Evolutionary conservation across 306 rosid species (phyloP).

Genomic region (Prunus armeniaca): DNA sequence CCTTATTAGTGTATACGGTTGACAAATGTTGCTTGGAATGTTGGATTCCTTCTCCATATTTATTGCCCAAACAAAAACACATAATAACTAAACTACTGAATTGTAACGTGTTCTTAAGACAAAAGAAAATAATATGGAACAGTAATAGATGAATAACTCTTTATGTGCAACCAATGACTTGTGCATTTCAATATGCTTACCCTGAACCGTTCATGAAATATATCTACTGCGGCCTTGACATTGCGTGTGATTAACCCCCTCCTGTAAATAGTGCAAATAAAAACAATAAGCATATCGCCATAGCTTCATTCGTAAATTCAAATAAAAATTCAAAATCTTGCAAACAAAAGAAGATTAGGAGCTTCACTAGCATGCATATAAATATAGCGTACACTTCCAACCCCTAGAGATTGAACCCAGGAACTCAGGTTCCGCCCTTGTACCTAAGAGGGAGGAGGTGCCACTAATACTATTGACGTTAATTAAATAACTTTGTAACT

Average conservation of each 20-base stretch:
- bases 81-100: not conserved
- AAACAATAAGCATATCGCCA: not conserved
- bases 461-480: not conserved
- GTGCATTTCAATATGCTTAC: constrained; percentile 41
- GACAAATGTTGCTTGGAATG: not conserved
- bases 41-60: not conserved
- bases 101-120: not conserved
- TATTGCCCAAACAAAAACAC: not conserved
- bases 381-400: no score
- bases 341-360: not conserved
- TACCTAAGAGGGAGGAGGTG: not conserved
- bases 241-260: constrained; percentile 93
- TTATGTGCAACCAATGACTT: constrained; percentile 2
- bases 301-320: not conserved
- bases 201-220: constrained; percentile 79
- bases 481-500: not conserved
- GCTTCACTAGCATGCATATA: not conserved
- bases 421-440: not conserved
- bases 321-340: constrained; percentile 3
- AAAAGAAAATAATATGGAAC: not conserved
- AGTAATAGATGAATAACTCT: not conserved
- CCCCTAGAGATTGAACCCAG: not conserved
- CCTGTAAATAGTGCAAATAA: constrained; percentile 39
- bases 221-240: constrained; percentile 62
- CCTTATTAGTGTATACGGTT: no score